Evolutionary conservation across 352 stramenopile species (phyloP).

Genomic region (Aphanomyces invadans): DNA sequence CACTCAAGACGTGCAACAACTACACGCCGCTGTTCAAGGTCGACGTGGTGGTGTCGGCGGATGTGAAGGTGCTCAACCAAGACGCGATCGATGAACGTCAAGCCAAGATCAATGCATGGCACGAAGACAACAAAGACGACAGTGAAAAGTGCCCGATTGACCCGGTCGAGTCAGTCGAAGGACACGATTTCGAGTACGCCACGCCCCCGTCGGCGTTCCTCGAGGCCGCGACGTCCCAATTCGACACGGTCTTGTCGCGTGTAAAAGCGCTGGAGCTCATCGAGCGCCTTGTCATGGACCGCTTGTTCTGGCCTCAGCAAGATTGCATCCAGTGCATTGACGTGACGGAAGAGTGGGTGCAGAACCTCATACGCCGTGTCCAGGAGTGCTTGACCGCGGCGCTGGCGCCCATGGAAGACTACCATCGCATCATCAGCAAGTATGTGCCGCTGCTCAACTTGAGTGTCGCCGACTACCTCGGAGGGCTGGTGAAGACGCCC

Average conservation of each 20-base stretch:
- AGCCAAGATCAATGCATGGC: slow-evolving; percentile 57
- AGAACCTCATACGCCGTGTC: slow-evolving; percentile 45
- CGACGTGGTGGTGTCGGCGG: slow-evolving; percentile 55
- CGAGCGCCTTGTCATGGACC: slow-evolving; percentile 91
- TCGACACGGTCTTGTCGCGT: slow-evolving; percentile 72
- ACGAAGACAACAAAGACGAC: slow-evolving; percentile 42
- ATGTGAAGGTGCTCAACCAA: slow-evolving; percentile 51
- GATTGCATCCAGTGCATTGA: slow-evolving; percentile 84
- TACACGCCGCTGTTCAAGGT: slow-evolving; percentile 40
- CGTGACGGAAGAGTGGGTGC: slow-evolving; percentile 52
- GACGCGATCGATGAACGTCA: slow-evolving; percentile 41
- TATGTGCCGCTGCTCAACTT: slow-evolving; percentile 88
- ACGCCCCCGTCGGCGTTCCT: slow-evolving; percentile 61
- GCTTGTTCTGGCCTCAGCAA: slow-evolving; percentile 92
- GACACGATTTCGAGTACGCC: slow-evolving; percentile 72
- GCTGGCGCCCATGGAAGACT: slow-evolving; percentile 54
- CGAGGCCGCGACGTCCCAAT: slow-evolving; percentile 53
- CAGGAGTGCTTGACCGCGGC: slow-evolving; percentile 36
- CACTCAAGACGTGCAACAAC: not conserved
- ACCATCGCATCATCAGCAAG: slow-evolving; percentile 70
- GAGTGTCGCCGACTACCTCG: slow-evolving; percentile 77
- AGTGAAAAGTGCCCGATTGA: slow-evolving; percentile 50
- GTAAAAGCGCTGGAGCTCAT: slow-evolving; percentile 85
- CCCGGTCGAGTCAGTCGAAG: slow-evolving; percentile 34
- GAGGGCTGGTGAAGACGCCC: slow-evolving; percentile 28